A percentile compares a stretch with the other conserved stretches of the same genome.
Evolutionary conservation across 805 yeast genomes (phyloP).

Genomic region (Candida adriatica): DNA sequence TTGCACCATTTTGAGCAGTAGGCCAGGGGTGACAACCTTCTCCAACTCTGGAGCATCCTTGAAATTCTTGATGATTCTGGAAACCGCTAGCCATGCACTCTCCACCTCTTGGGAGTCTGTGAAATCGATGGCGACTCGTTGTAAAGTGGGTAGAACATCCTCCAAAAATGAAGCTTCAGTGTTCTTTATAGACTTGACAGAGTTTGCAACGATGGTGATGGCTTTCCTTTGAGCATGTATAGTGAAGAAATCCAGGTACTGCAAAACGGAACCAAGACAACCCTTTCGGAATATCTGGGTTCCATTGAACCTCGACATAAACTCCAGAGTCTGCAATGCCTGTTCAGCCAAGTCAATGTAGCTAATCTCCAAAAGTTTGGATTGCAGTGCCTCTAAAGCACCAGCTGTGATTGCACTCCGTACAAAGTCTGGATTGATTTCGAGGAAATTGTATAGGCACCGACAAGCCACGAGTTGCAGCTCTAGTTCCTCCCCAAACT

Average conservation of each 20-base stretch:
- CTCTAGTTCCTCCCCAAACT: constrained; percentile 60
- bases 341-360: constrained; percentile 92
- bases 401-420: constrained; percentile 57
- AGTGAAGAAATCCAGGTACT: constrained; percentile 81
- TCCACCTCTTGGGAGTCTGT: constrained; percentile 57
- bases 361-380: constrained; percentile 63
- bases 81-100: constrained; percentile 57
- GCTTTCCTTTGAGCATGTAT: constrained; percentile 85
- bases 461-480: constrained; percentile 80
- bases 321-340: constrained; percentile 67
- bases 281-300: constrained; percentile 48
- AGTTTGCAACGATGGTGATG: constrained; percentile 61
- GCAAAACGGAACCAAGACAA: constrained; percentile 58
- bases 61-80: constrained; percentile 49
- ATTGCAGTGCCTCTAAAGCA: constrained; percentile 58
- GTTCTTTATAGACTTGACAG: constrained; percentile 44
- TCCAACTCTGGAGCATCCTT: constrained; percentile 39
- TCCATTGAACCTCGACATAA: constrained; percentile 50
- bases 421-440: constrained; percentile 60
- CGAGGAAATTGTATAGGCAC: constrained; percentile 74
- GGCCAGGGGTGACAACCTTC: constrained; percentile 30
- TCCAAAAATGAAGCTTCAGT: constrained; percentile 41
- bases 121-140: constrained; percentile 44
- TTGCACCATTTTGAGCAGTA: constrained; percentile 28
- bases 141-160: constrained; percentile 53